Percentiles rank a stretch among this genome's conserved stretches.
phyloP scores from a whole-genome alignment of 148 eudicot genomes.

The Nepenthes gracilis region DNA sequence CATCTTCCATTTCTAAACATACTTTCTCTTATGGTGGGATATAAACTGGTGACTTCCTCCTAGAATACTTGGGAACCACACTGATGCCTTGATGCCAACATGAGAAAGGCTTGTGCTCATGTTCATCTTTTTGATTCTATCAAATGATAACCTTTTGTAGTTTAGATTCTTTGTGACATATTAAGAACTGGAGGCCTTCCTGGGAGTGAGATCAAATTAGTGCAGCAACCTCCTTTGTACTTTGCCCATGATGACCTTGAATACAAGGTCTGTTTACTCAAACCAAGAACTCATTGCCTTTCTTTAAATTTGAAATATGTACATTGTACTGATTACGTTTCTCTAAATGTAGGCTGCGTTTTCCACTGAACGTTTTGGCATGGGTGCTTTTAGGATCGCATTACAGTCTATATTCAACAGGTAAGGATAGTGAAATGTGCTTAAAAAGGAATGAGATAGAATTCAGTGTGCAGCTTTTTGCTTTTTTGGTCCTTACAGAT shows the following conservation, averaged over 20 bases:
- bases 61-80: too few species aligned
- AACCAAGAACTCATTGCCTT: background rate
- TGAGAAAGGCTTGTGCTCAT: too few species aligned
- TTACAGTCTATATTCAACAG: slow-evolving; percentile 77
- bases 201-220: slow-evolving; percentile 38
- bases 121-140: slow-evolving; percentile 10
- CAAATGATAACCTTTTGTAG: background rate
- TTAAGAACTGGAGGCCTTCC: slow-evolving; percentile 92
- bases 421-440: slow-evolving; percentile 22
- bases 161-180: slow-evolving; percentile 85
- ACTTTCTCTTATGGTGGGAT: background rate
- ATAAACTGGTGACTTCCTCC: too few species aligned
- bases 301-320: background rate
- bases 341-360: slow-evolving; percentile 61
- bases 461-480: background rate
- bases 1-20: background rate
- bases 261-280: slow-evolving; percentile 56
- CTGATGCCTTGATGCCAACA: too few species aligned
- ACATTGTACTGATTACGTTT: slow-evolving; percentile 24
- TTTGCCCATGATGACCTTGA: slow-evolving; percentile 88
- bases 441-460: background rate
- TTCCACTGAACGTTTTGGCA: slow-evolving; percentile 77
- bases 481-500: too few species aligned
- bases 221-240: slow-evolving; percentile 63
- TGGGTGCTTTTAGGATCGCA: slow-evolving; percentile 93